Base-by-base conservation (phyloP, 164 flowering plant species). In the Piper betle region DNA sequence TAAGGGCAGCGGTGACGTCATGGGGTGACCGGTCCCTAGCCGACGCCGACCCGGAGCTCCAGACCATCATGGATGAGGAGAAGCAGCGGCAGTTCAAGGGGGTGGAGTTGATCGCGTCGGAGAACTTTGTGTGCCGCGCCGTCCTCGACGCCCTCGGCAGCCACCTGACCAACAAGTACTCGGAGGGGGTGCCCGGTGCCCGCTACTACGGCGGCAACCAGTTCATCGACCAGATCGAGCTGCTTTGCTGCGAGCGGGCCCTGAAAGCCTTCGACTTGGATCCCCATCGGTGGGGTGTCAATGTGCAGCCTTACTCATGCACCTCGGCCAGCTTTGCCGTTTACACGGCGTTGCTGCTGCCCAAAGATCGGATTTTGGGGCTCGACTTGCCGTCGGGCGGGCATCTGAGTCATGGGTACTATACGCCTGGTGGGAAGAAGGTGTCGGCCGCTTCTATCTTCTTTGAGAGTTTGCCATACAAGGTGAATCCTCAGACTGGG, bases 311-410 rank as follows among this genome's bases (percentile, higher is more conserved):
- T 0, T 84, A 88, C 52, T 88, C 98, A 0, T 88, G 98, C 62
- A 88, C 95, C 6, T 88, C 98, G 0, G 91, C 98, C 0, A 91
- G 88, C 70, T 88, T 91, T 16, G 94, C 92, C 0, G 94, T 85
- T 8, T 91, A 84, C 53, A 86, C 92, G 0, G 97, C 87, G 4
- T 82, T 91, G 64, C 67, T 86, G 41, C 77, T 72, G 43, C 96
- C 97, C 4, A 79, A 53, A 17, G 96, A 91, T 72, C 74, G 97
- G 64, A 88, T 88, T 10, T 88, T 91, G 97, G 97, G 94, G 0
- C 74, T 91, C 73, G 97, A 91, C 80, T 75, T 87, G 3, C 94
- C 92, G 0, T 86, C 87, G 16, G 97, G 97, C 39, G 98, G 98
- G 42, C 90, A 91, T 66, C 65, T 85, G 76, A 88, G 96, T 64